These are phyloP conservation scores for Cupressus sempervirens DNA, from an alignment of 75 land plant genomes.

Conservation along the genomic window DNA sequence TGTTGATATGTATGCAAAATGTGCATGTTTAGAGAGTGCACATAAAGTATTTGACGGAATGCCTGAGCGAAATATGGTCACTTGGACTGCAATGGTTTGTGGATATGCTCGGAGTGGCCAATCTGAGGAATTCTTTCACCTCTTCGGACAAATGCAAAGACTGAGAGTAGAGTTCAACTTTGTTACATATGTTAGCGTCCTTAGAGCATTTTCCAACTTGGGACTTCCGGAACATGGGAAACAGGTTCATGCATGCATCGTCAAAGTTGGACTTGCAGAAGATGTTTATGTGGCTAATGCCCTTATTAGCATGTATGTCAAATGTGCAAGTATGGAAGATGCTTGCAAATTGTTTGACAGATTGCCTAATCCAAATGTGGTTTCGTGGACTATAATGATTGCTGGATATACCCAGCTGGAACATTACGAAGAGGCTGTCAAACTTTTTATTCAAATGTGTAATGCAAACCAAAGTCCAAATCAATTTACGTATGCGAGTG, in stretches of 20 bases:
- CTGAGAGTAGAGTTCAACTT: background rate
- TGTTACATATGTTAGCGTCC: slow-evolving; percentile 6
- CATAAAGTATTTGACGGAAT: slow-evolving; percentile 22
- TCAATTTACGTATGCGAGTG: slow-evolving; percentile 43
- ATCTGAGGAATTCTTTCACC: slow-evolving; percentile 1
- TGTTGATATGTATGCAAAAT: slow-evolving; percentile 43
- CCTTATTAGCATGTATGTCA: slow-evolving; percentile 21
- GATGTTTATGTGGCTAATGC: slow-evolving; percentile 14
- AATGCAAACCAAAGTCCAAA: slow-evolving; percentile 33
- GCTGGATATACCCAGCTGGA: slow-evolving; percentile 54
- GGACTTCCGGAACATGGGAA: background rate
- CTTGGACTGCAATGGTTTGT: slow-evolving; percentile 22
- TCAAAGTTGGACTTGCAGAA: slow-evolving; percentile 8
- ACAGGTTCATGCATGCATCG: slow-evolving; percentile 4
- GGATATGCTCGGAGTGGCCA: slow-evolving; percentile 12
- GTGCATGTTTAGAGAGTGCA: slow-evolving; percentile 36
- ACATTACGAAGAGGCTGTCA: slow-evolving; percentile 32
- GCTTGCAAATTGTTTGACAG: slow-evolving; percentile 51
- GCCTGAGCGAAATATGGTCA: slow-evolving; percentile 32
- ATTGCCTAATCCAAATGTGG: slow-evolving; percentile 36
- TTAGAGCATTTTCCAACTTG: slow-evolving; percentile 1
- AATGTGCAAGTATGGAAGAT: slow-evolving; percentile 25
- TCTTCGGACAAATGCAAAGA: slow-evolving; percentile 12
- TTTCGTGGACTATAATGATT: slow-evolving; percentile 64
- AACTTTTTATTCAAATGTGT: slow-evolving; percentile 35